Evolutionary conservation across 1,139 yeast species (phyloP), one percentile per base, ranked within the genome.

Genomic region (Suzukiozyma palmioleophila): DNA sequence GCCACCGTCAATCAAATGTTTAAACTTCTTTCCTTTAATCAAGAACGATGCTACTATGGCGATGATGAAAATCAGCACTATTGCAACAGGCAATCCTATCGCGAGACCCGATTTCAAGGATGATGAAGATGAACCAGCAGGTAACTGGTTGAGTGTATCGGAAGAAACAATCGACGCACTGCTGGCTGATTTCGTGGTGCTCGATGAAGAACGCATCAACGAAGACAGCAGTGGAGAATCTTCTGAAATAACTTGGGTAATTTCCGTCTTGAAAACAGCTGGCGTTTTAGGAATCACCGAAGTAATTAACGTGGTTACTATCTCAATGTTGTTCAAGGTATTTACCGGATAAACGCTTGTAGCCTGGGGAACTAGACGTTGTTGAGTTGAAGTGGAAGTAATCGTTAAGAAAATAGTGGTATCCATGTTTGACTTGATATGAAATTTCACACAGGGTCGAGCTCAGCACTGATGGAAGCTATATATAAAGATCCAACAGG

Each of bases 11-110:
- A 10, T 25, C 27, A 32, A 11, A 4, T 42, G 39, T 15, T 43
- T 45, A 33, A 52, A 50, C 22, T 47, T 48, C 18, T 49, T 49
- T 28, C 48, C 52, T 32, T 55, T 50, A 31, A 49, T 39, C 15
- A 56, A 50, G 31, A 52, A 51, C 44, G 59, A 59, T 8, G 51
- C 51, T 4, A 60, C 53, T 4, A 59, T 48, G 3, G 54, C 52
- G 3, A 61, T 37, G 1, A 59, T 44, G 21, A 66, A 53, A 3
- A 67, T 18, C 0, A 54, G 50, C 11, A 68, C 50, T 5, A 66
- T 49, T 0, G 71, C 70, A 6, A 67, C 48, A 2, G 76, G 76
- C n/a, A 71, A 59, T 0, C 75, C 75, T 6, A 71, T 53, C 3
- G 74, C 73, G 39, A 70, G 51, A 0, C 75, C 75, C 15, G 69